phyloP scores from a whole-genome alignment of 768 basidiomycete species.

The Pleurotus salmoneostramineus region DNA sequence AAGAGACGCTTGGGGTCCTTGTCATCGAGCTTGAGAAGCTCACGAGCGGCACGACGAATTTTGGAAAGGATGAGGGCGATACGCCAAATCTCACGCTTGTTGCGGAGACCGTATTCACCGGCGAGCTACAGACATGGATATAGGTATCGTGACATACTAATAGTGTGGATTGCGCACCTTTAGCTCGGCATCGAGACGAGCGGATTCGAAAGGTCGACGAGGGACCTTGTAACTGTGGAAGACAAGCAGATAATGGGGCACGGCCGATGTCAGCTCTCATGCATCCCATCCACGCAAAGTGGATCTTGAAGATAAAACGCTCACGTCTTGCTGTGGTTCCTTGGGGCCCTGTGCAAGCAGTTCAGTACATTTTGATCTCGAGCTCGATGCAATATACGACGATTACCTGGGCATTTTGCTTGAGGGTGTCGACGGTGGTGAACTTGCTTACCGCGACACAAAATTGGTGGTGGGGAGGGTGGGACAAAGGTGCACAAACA shows the following conservation, averaged over 20 bases:
- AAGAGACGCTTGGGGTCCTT: constrained; percentile 99
- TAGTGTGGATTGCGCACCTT: constrained; percentile 55
- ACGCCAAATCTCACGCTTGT: constrained; percentile 99
- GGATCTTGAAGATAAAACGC: constrained; percentile 63
- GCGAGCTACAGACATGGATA: constrained; percentile 66
- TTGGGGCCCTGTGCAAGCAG: constrained; percentile 62
- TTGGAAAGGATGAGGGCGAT: constrained; percentile 97
- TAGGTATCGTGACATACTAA: not conserved
- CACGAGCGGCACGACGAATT: constrained; percentile 99
- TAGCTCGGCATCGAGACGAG: constrained; percentile 98
- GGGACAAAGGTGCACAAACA: constrained; percentile 35
- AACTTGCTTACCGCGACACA: constrained; percentile 22
- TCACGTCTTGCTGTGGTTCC: constrained; percentile 95
- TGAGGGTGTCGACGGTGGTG: constrained; percentile 42
- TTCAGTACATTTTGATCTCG: constrained; percentile 27
- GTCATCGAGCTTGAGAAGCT: constrained; percentile 99
- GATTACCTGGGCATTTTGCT: constrained; percentile 83
- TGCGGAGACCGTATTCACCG: constrained; percentile 99
- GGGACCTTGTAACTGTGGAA: constrained; percentile 93
- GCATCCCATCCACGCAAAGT: constrained; percentile 62
- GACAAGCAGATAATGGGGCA: constrained; percentile 53
- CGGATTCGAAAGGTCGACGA: constrained; percentile 93
- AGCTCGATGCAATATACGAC: constrained; percentile 18
- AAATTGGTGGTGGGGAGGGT: constrained; percentile 13
- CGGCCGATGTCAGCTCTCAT: constrained; percentile 61